phyloP scores from a whole-genome alignment of 306 rosid species.

The Astragalus glycyphyllos region DNA sequence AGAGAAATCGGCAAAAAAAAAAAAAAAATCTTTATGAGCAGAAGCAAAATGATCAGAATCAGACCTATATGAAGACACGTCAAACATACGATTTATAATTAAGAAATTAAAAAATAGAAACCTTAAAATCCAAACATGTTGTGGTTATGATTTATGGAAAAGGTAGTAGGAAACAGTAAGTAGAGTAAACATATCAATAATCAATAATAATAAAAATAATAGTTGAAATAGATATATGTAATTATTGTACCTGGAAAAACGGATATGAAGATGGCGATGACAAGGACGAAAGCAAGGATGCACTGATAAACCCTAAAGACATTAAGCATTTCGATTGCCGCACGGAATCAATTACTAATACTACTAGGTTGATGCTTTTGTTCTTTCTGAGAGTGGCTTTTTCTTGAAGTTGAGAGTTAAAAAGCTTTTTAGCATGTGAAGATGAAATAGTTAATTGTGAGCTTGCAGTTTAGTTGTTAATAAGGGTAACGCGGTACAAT shows the following conservation, averaged over 20 bases:
- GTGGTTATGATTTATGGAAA: slow-evolving; percentile 12
- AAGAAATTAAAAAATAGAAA: neutral
- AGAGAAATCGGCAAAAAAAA: slow-evolving; percentile 8
- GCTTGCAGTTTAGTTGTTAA: slow-evolving; percentile 9
- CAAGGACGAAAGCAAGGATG: slow-evolving; percentile 40
- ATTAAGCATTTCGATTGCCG: slow-evolving; percentile 51
- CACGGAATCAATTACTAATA: neutral
- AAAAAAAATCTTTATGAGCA: neutral
- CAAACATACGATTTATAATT: slow-evolving; percentile 7
- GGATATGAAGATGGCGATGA: slow-evolving; percentile 37
- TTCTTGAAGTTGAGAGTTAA: slow-evolving; percentile 34
- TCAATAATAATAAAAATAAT: neutral
- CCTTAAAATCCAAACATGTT: slow-evolving; percentile 20
- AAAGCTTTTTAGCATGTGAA: slow-evolving; percentile 38
- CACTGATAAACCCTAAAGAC: slow-evolving; percentile 53
- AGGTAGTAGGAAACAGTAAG: neutral
- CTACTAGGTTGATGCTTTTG: neutral
- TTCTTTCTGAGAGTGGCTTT: neutral
- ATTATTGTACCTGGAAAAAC: slow-evolving; percentile 38
- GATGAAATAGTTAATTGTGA: slow-evolving; percentile 37
- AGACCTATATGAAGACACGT: slow-evolving; percentile 17
- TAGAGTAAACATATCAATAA: neutral
- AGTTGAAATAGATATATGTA: neutral
- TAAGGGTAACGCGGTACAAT: too few relatives aligned
- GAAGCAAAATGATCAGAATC: slow-evolving; percentile 31